Evolutionary conservation across 768 basidiomycete genomes (phyloP).

Genomic region (Symmetrospora coprosmae): DNA sequence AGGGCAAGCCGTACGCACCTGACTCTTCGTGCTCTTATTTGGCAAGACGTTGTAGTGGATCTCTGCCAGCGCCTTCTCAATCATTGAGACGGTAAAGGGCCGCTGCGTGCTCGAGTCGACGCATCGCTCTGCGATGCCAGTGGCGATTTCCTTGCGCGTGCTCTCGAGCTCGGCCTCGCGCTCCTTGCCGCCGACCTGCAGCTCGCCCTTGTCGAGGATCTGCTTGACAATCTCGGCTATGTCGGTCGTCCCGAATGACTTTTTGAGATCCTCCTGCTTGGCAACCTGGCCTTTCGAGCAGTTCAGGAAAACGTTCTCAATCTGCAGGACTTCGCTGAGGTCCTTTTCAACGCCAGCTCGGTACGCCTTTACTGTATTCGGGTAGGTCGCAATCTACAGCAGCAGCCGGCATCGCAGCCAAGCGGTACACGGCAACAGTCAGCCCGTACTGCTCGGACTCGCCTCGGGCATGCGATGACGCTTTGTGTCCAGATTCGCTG

Average conservation of each 20-base stretch:
- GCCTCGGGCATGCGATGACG: not conserved
- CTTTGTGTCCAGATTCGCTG: too few relatives aligned
- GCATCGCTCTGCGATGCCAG: slow-evolving; percentile 84
- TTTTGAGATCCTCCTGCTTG: slow-evolving; percentile 73
- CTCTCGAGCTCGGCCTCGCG: slow-evolving; percentile 75
- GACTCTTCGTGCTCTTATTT: slow-evolving; percentile 83
- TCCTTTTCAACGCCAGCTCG: slow-evolving; percentile 87
- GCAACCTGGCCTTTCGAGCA: slow-evolving; percentile 93
- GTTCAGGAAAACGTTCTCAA: slow-evolving; percentile 86
- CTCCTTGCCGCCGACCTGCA: slow-evolving; percentile 95
- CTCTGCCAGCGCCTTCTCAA: slow-evolving; percentile 95
- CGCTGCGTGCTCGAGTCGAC: slow-evolving; percentile 80
- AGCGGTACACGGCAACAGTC: too few relatives aligned
- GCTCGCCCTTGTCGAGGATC: slow-evolving; percentile 90
- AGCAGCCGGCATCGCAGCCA: not conserved
- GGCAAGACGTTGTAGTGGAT: slow-evolving; percentile 80
- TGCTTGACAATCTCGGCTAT: slow-evolving; percentile 62
- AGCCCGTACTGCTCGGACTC: not conserved
- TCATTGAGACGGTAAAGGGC: slow-evolving; percentile 85
- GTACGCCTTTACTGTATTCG: slow-evolving; percentile 98
- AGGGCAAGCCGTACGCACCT: slow-evolving; percentile 44
- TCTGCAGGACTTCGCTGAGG: slow-evolving; percentile 89
- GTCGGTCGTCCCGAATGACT: slow-evolving; percentile 70
- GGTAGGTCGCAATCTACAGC: slow-evolving; percentile 82
- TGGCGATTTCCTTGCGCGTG: slow-evolving; percentile 76